Evolutionary conservation across 2,329 filamentous ascomycete species (phyloP).

Genomic region (Sclerotinia subarctica): DNA sequence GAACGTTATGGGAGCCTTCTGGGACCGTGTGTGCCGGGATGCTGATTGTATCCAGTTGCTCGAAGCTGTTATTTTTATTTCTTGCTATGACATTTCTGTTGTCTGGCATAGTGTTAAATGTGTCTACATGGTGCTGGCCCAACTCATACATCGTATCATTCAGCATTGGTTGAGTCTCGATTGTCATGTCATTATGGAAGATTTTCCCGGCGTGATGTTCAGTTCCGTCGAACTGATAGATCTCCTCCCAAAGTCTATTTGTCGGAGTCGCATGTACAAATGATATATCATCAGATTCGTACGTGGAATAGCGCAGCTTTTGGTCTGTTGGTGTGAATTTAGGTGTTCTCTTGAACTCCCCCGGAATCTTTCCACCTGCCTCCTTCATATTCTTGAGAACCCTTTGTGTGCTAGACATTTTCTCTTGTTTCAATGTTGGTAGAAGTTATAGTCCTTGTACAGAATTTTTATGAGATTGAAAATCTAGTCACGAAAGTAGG

Average conservation of each 20-base stretch:
- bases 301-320: accelerated
- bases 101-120: neutral
- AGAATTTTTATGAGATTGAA: too few species aligned
- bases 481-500: too few species aligned
- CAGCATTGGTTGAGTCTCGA: neutral
- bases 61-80: neutral
- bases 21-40: neutral
- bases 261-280: neutral
- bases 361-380: neutral
- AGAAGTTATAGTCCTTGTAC: too few species aligned
- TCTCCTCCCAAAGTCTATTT: neutral
- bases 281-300: neutral
- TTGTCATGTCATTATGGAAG: too few species aligned
- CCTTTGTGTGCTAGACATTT: neutral
- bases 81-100: neutral
- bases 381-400: neutral
- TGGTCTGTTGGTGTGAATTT: too few species aligned
- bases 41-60: neutral
- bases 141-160: neutral
- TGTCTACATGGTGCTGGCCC: neutral
- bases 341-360: neutral
- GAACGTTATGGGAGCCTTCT: neutral
- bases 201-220: too few species aligned
- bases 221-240: too few species aligned
- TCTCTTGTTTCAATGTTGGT: neutral